Percentiles rank a stretch among this genome's conserved stretches.
Evolutionary conservation across 108 stramenopile species (phyloP).

Genomic region (Skeletonema potamos): DNA sequence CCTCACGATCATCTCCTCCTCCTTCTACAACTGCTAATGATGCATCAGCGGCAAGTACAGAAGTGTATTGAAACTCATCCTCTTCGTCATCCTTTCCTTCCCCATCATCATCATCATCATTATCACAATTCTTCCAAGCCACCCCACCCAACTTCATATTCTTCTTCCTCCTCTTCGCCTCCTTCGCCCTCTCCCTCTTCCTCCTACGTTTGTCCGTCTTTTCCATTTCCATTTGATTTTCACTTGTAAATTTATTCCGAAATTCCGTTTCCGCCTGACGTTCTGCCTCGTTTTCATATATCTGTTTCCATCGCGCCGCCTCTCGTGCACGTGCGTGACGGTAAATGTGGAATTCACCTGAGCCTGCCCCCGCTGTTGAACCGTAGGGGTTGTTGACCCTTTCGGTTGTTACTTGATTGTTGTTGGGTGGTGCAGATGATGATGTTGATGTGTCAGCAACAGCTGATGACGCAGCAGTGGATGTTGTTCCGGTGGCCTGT

Average conservation of each 20-base stretch:
- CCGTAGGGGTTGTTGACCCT: conserved; percentile 92
- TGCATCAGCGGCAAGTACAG: conserved; percentile 22
- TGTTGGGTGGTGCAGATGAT: conserved; percentile 4
- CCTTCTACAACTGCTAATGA: too few relatives aligned
- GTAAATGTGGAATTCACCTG: conserved; percentile 91
- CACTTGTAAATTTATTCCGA: conserved; percentile 23
- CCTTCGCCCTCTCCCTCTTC: conserved; percentile 86
- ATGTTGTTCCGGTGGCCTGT: conserved; percentile 61
- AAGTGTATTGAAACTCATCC: conserved; percentile 49
- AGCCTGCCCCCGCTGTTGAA: conserved; percentile 84
- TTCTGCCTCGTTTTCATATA: conserved; percentile 59
- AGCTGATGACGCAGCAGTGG: background rate
- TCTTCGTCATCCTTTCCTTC: conserved; percentile 5
- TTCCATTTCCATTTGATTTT: conserved; percentile 41
- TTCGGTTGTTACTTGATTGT: conserved; percentile 62
- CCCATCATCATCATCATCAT: background rate
- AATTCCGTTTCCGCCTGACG: conserved; percentile 50
- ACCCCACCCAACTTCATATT: conserved; percentile 67
- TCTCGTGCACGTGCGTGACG: conserved; percentile 87
- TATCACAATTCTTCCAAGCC: conserved; percentile 11
- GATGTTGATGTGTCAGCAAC: too few relatives aligned
- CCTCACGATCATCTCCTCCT: background rate
- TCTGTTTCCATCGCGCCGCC: conserved; percentile 67
- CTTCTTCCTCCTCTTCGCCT: conserved; percentile 79
- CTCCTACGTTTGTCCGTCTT: conserved; percentile 66